Percentiles rank a stretch among this genome's conserved stretches.
These are phyloP conservation scores for Panicum miliaceum DNA, from an alignment of 176 grass and related monocot genomes.

Conservation along the genomic window DNA sequence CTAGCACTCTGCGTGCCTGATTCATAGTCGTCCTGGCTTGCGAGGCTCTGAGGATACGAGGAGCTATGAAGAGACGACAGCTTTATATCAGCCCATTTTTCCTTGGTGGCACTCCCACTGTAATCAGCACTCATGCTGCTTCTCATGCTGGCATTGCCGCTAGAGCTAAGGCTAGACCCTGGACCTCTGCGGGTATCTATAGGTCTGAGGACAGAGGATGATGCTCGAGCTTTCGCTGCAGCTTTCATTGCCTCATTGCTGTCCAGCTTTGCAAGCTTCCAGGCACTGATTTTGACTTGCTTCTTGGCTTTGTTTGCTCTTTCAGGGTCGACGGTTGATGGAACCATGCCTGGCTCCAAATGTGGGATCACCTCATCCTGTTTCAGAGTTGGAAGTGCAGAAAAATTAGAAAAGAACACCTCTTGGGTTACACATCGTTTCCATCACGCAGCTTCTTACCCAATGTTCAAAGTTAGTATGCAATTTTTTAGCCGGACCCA, in stretches of 20 bases:
- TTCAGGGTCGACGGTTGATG: slow-evolving; percentile 72
- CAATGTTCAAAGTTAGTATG: neutral
- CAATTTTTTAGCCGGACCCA: neutral
- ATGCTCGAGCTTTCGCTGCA: slow-evolving; percentile 75
- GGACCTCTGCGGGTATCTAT: slow-evolving; percentile 40
- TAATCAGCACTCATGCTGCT: slow-evolving; percentile 63
- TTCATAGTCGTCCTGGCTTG: slow-evolving; percentile 66
- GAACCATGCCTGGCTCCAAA: slow-evolving; percentile 75
- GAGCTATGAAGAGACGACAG: slow-evolving; percentile 53
- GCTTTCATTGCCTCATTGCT: slow-evolving; percentile 68
- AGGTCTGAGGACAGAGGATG: slow-evolving; percentile 80
- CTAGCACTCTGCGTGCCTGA: slow-evolving; percentile 57
- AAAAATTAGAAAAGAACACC: neutral
- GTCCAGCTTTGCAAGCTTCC: slow-evolving; percentile 95
- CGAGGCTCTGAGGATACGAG: slow-evolving; percentile 52
- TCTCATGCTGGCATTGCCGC: slow-evolving; percentile 55
- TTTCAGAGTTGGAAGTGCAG: slow-evolving; percentile 31
- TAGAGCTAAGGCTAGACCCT: slow-evolving; percentile 66
- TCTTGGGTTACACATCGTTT: neutral
- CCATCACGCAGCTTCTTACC: neutral
- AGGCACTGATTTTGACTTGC: slow-evolving; percentile 84
- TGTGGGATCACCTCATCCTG: slow-evolving; percentile 88
- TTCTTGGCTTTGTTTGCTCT: slow-evolving; percentile 72
- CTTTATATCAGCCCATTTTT: slow-evolving; percentile 46
- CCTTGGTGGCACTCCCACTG: slow-evolving; percentile 38